Evolutionary conservation across 208 protist genomes (phyloP).

Genomic region (Zelonia costaricensis): DNA sequence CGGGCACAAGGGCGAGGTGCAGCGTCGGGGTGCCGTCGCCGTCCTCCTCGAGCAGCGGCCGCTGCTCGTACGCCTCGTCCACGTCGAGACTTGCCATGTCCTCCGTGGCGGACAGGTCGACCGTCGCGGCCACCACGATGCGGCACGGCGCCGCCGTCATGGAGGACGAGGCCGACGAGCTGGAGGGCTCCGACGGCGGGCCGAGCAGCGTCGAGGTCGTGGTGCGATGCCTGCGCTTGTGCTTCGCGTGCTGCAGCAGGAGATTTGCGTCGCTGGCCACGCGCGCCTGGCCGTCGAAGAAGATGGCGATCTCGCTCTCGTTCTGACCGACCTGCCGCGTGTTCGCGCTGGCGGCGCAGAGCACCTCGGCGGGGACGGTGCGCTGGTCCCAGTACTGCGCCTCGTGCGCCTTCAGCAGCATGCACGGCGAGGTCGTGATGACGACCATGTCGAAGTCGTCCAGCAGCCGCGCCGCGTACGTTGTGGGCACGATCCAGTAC

Average conservation of each 20-base stretch:
- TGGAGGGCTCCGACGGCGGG: not conserved
- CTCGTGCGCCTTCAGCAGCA: slow-evolving; percentile 49
- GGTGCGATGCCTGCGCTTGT: not conserved
- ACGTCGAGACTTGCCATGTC: not conserved
- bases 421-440: slow-evolving; percentile 47
- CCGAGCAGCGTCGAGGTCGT: not conserved
- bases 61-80: slow-evolving; percentile 18
- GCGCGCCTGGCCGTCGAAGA: slow-evolving; percentile 14
- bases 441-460: slow-evolving; percentile 65
- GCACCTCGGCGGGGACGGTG: slow-evolving; percentile 27
- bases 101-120: slow-evolving; percentile 3
- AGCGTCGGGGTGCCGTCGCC: slow-evolving; percentile 1
- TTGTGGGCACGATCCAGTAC: slow-evolving; percentile 87
- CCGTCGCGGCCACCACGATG: slow-evolving; percentile 17
- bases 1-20: slow-evolving; percentile 14
- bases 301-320: slow-evolving; percentile 22
- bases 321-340: slow-evolving; percentile 5
- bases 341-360: slow-evolving; percentile 1
- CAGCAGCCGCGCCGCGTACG: slow-evolving; percentile 40
- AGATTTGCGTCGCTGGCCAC: slow-evolving; percentile 8
- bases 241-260: slow-evolving; percentile 2
- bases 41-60: not conserved
- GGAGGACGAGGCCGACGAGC: not conserved
- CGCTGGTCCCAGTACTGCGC: slow-evolving; percentile 55
- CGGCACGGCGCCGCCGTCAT: slow-evolving; percentile 5